Evolutionary conservation across 257 asterid species (phyloP).

Genomic region (Coffea eugenioides): DNA sequence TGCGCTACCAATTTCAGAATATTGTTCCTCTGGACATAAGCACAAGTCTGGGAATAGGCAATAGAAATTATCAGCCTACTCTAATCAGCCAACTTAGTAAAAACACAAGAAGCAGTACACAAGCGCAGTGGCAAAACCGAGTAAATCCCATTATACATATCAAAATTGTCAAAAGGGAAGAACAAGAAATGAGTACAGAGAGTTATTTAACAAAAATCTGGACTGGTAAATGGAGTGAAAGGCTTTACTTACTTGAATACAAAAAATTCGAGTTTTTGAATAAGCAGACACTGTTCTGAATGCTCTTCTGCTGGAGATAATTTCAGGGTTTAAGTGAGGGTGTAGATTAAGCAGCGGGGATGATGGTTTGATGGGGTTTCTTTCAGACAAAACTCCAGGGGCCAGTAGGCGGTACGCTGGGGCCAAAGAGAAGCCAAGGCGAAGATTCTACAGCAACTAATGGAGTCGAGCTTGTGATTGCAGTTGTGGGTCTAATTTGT

Average conservation of each 20-base stretch:
- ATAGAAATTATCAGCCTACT: background rate
- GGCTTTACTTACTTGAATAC: slow-evolving; percentile 8
- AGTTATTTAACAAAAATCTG: background rate
- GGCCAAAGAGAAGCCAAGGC: background rate
- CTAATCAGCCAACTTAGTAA: background rate
- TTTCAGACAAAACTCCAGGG: background rate
- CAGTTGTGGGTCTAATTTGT: too few species aligned
- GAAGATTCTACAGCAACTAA: background rate
- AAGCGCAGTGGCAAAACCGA: background rate
- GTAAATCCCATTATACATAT: background rate
- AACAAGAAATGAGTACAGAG: background rate
- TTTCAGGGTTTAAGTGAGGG: background rate
- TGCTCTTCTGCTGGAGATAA: background rate
- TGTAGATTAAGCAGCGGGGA: background rate
- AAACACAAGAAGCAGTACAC: background rate
- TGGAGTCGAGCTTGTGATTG: too few species aligned
- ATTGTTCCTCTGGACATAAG: background rate
- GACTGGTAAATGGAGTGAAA: too few species aligned
- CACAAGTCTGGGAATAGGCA: background rate
- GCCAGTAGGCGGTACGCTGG: background rate
- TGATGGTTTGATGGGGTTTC: background rate
- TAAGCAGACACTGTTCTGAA: too few species aligned
- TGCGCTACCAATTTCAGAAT: slow-evolving; percentile 15
- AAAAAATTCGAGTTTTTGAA: background rate
- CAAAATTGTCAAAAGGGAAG: background rate